Evolutionary conservation across 345 rosid species (phyloP), one percentile per base, ranked within the genome.

Genomic region (Schrenkiella parvula): DNA sequence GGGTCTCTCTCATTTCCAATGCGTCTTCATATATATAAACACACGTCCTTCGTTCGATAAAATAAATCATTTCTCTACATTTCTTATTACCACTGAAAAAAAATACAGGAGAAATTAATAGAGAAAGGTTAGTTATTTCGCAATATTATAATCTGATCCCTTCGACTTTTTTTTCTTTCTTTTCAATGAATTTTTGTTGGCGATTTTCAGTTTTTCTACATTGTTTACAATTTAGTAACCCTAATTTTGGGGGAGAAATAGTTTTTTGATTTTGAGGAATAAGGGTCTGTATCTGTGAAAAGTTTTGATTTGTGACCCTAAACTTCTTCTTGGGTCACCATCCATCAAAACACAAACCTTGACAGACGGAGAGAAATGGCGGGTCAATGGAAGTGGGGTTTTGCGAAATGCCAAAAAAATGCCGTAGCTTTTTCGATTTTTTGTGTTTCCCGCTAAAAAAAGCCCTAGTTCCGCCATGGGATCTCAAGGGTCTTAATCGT

Each of bases 401-500:
- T 64, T 44, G 19, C 37, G 4, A 10, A 26, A 57, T 25, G n/a
- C 8, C 14, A 17, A 28, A 57, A 50, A 58, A 8, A 1, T 1
- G 34, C 41, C 60, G 22, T 37, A 35, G 7, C 2, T 56, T 41
- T 70, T 60, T 68, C 66, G 54, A 44, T 60, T 73, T 32, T 35
- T n/a, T 8, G 8, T 75, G 19, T 68, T 76, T 76, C 76, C 76
- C 80, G 80, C 76, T 64, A 4, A 63, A 76, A 68, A 61, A 51
- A 43, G 5, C 55, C 51, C 35, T 56, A 64, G 2, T 47, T 70
- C 66, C 66, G 56, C 72, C 67, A 70, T 64, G 66, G 55, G 59
- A 39, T 50, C 50, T 61, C 53, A 17, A 0, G 9, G 39, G 26
- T 75, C 70, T 47, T 44, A 31, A 23, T 32, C 64, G 57, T n/a